Conservation (phyloP, 768 basidiomycete genomes). For the Pleurotus eryngii region DNA sequence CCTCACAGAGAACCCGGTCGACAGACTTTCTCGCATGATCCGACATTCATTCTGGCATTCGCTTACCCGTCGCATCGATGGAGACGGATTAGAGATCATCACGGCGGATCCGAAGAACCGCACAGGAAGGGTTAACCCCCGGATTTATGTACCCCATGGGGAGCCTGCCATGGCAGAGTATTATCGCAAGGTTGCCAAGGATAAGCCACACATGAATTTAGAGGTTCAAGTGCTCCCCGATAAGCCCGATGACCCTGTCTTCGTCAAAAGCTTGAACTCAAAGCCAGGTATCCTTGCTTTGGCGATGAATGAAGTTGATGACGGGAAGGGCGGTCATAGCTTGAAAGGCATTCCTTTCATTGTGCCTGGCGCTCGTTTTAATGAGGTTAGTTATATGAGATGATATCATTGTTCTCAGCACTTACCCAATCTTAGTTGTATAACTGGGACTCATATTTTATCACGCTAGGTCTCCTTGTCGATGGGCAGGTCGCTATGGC, state of each 20-base stretch:
- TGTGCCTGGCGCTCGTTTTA: slow-evolving; percentile 93
- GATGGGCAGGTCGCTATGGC: slow-evolving; percentile 94
- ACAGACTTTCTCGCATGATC: slow-evolving; percentile 96
- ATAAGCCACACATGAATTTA: slow-evolving; percentile 92
- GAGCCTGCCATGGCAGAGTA: slow-evolving; percentile 95
- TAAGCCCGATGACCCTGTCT: slow-evolving; percentile 82
- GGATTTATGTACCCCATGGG: slow-evolving; percentile 92
- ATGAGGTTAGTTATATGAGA: slow-evolving; percentile 58
- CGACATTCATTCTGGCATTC: slow-evolving; percentile 98
- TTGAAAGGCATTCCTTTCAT: slow-evolving; percentile 95
- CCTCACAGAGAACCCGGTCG: slow-evolving; percentile 95
- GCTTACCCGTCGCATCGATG: slow-evolving; percentile 93
- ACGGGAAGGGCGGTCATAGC: slow-evolving; percentile 72
- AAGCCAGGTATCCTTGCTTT: slow-evolving; percentile 93
- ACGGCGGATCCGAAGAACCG: slow-evolving; percentile 98
- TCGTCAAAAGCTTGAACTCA: slow-evolving; percentile 89
- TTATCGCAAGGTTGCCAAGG: slow-evolving; percentile 84
- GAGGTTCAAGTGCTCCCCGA: slow-evolving; percentile 88
- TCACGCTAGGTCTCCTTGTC: slow-evolving; percentile 88
- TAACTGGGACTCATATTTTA: slow-evolving; percentile 96
- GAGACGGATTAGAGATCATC: slow-evolving; percentile 95
- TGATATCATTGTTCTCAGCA: slow-evolving; percentile 9
- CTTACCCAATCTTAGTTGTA: slow-evolving; percentile 54
- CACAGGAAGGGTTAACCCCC: slow-evolving; percentile 82
- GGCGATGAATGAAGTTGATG: slow-evolving; percentile 91